Percentiles rank a stretch among this genome's conserved stretches.
Conservation (phyloP, 2,329 filamentous ascomycete genomes). For the Trichoderma sp. region DNA sequence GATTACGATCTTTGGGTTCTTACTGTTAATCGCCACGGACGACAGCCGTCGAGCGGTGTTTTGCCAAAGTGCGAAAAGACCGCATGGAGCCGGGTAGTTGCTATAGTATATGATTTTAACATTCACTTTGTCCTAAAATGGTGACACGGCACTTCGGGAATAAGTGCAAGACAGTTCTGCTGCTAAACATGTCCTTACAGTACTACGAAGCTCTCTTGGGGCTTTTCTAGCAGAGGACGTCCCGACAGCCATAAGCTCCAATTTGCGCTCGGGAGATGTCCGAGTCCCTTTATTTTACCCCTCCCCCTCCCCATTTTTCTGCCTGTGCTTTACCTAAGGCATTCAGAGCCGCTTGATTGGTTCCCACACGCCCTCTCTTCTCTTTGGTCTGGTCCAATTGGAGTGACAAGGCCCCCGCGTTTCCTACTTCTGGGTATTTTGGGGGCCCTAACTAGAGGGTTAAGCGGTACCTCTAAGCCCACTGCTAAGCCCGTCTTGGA, state of each 20-base stretch:
- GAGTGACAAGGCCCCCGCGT: conserved; percentile 13
- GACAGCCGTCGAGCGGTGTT: background rate
- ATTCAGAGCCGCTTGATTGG: background rate
- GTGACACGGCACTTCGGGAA: background rate
- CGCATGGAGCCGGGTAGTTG: background rate
- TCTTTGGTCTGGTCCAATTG: background rate
- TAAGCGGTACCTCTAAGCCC: background rate
- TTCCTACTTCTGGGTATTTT: background rate
- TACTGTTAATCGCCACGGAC: background rate
- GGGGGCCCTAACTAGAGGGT: background rate
- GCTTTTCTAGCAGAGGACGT: background rate
- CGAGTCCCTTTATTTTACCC: conserved; percentile 14
- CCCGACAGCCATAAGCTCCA: conserved; percentile 26
- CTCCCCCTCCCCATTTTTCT: background rate
- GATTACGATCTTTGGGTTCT: background rate
- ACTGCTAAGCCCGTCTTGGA: background rate
- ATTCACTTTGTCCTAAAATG: background rate
- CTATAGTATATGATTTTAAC: background rate
- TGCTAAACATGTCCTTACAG: background rate
- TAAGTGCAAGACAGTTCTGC: background rate
- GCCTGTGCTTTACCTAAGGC: background rate
- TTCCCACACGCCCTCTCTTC: background rate
- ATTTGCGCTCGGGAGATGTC: conserved; percentile 27
- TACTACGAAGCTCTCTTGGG: background rate
- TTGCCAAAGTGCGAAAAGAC: conserved; percentile 3